Conservation (phyloP, 257 asterid species). For the Solanum sejunctum region DNA sequence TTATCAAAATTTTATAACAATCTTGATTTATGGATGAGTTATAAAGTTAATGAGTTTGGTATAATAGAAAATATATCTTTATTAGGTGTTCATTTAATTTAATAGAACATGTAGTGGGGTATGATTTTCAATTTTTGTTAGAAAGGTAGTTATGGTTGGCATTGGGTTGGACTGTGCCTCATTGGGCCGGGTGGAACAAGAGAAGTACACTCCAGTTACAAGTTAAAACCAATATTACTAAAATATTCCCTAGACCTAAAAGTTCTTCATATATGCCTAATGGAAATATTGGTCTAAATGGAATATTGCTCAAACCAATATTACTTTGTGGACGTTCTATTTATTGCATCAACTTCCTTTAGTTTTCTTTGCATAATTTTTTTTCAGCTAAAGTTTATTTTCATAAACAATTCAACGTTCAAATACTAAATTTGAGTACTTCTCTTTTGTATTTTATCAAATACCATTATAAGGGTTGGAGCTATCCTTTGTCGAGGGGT, state of each 20-base stretch:
- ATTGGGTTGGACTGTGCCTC: conserved; percentile 20
- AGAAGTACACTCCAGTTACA: conserved; percentile 14
- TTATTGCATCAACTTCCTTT: background rate
- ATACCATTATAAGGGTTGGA: background rate
- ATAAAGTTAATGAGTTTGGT: background rate
- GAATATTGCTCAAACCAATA: background rate
- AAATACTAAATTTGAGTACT: background rate
- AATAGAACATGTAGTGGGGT: background rate
- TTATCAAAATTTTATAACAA: background rate
- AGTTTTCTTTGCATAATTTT: too few relatives aligned
- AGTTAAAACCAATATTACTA: background rate
- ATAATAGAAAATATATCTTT: background rate
- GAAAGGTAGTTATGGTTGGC: conserved; percentile 7
- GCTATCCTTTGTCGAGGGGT: too few relatives aligned
- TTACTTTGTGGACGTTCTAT: background rate
- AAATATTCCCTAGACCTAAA: background rate
- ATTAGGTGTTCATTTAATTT: background rate
- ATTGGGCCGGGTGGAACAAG: conserved; percentile 18
- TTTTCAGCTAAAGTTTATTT: too few relatives aligned
- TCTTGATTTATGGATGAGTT: conserved; percentile 3
- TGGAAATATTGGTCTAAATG: background rate
- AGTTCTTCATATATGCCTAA: background rate
- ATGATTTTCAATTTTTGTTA: conserved; percentile 2
- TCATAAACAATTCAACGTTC: background rate
- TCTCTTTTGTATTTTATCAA: background rate